Evolutionary conservation across 306 rosid species (phyloP), one percentile per base, ranked within the genome.

Genomic region (Hippophae tibetana): DNA sequence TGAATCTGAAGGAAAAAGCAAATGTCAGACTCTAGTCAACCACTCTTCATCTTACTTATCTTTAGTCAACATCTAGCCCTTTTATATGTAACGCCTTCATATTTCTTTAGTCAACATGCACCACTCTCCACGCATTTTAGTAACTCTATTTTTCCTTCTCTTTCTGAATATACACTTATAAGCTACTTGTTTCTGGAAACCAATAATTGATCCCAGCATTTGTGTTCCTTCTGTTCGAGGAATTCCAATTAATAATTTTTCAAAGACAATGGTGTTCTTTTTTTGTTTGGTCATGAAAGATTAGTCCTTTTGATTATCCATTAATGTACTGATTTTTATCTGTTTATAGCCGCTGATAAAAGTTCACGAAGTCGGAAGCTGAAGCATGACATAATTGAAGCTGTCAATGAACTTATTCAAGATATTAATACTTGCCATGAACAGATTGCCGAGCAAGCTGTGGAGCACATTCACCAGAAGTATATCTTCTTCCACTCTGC

Each of bases 401-500:
- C 95, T 13, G 89, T 93, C 47, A 93, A 93, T 70, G 97, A 89
- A 74, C 99, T 93, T 56, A 93, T 93, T 72, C 94, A 79, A 78
- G 99, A 89, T 71, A 80, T 93, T 69, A 58, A 76, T 65, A 82
- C 94, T 58, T 93, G 97, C 78, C 81, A 86, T 58, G 99, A 93
- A 54, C 89, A 82, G 73, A 93, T 93, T 72, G 94, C 97, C 10
- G 99, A 93, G 80, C 99, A 93, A 71, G 99, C 99, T 71, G 94
- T 93, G 13, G 99, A 93, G 75, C 99, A 86, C 81, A 93, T 93
- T 74, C 99, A 93, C 84, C 99, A 93, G 41, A 93, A 93, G 99
- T 93, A 79, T 46, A 14, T 6, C 63, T 77, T 7, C 7, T 47
- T 71, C 10, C 57, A 58, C 52, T 43, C 26, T 61, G 52, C 63